Evolutionary conservation across 2,329 filamentous ascomycete genomes (phyloP).

Genomic region (Venturia oleaginea): DNA sequence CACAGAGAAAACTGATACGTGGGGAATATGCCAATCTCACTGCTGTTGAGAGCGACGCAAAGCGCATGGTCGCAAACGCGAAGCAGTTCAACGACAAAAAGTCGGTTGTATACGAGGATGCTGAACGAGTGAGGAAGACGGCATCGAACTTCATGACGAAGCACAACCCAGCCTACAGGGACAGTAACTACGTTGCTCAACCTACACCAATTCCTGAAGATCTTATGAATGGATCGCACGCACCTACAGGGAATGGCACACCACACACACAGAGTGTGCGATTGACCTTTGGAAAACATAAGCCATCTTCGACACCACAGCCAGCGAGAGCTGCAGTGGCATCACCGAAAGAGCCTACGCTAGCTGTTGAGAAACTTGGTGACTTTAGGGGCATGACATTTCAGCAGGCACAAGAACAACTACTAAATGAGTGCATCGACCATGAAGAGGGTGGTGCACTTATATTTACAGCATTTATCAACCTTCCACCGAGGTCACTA

Average conservation of each 20-base stretch:
- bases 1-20: slow-evolving; percentile 54
- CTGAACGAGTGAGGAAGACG: slow-evolving; percentile 77
- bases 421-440: slow-evolving; percentile 63
- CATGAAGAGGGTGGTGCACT: slow-evolving; percentile 45
- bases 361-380: neutral
- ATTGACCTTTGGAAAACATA: neutral
- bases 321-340: neutral
- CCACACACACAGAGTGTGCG: neutral
- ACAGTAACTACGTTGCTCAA: slow-evolving; percentile 58
- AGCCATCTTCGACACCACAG: neutral
- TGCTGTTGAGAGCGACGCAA: slow-evolving; percentile 73
- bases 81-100: slow-evolving; percentile 73
- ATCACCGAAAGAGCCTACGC: neutral
- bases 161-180: slow-evolving; percentile 72
- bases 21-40: slow-evolving; percentile 62
- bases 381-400: slow-evolving; percentile 57
- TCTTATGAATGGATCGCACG: slow-evolving; percentile 5
- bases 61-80: slow-evolving; percentile 78
- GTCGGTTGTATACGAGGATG: slow-evolving; percentile 69
- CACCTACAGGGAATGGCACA: neutral
- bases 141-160: slow-evolving; percentile 82
- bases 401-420: slow-evolving; percentile 78
- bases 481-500: slow-evolving; percentile 63
- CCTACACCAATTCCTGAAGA: slow-evolving; percentile 62
- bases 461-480: slow-evolving; percentile 65